These are phyloP conservation scores for Candolleomyces efflorescens DNA, from an alignment of 768 basidiomycete species.

Conservation along the genomic window DNA sequence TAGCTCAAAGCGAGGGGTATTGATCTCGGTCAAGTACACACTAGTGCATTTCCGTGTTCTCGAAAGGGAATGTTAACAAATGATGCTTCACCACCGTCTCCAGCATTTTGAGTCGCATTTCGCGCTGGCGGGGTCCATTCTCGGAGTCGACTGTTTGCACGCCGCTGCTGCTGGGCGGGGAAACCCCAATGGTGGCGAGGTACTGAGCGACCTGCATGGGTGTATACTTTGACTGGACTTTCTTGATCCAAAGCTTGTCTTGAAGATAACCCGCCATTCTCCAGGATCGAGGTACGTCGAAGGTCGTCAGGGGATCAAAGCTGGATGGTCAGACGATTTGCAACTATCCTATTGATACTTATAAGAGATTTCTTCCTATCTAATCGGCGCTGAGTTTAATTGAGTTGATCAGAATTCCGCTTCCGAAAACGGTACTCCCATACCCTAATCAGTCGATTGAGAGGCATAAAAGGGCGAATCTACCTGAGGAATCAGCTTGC, in stretches of 20 bases:
- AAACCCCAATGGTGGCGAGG: neutral
- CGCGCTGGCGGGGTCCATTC: conserved; percentile 12
- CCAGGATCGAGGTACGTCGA: neutral
- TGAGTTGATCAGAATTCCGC: too few species aligned
- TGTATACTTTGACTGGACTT: conserved; percentile 18
- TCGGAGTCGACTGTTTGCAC: conserved; percentile 3
- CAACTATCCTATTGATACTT: too few species aligned
- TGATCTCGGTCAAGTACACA: conserved; percentile 12
- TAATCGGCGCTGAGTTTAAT: too few species aligned
- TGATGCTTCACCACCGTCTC: conserved; percentile 21
- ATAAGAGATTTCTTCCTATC: too few species aligned
- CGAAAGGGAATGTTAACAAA: conserved; percentile 30
- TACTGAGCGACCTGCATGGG: conserved; percentile 19
- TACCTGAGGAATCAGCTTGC: too few species aligned
- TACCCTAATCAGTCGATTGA: too few species aligned
- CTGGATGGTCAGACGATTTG: neutral
- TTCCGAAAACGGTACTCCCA: too few species aligned
- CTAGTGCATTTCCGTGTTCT: conserved; percentile 37
- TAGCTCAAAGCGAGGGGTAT: neutral
- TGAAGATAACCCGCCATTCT: conserved; percentile 10
- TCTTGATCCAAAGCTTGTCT: conserved; percentile 21
- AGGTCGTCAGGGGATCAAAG: too few species aligned
- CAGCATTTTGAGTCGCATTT: conserved; percentile 24
- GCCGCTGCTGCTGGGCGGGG: neutral
- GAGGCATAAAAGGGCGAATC: too few species aligned